Percentiles rank a stretch among this genome's conserved stretches.
phyloP scores from a whole-genome alignment of 2,329 filamentous ascomycete genomes.

The Tolypocladium ophioglossoides region DNA sequence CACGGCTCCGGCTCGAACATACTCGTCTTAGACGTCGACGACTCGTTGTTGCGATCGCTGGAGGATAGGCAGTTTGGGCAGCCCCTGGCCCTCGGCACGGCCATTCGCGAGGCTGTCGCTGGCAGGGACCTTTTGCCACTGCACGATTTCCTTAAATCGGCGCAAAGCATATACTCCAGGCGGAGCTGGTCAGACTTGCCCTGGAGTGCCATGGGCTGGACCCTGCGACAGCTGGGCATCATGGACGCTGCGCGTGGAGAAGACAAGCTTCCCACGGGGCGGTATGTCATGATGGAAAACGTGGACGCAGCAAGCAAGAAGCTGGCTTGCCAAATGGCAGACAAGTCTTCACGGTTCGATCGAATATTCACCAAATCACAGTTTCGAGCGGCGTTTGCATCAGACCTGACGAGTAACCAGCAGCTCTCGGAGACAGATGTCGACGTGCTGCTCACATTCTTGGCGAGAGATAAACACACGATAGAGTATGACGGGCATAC shows the following conservation, averaged over 20 bases:
- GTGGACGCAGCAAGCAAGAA: constrained; percentile 47
- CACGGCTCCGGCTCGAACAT: constrained; percentile 31
- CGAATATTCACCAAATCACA: constrained; percentile 56
- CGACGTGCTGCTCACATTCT: constrained; percentile 57
- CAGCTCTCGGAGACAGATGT: constrained; percentile 53
- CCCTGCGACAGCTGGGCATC: constrained; percentile 58
- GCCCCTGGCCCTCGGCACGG: constrained; percentile 70
- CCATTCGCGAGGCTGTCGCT: constrained; percentile 63
- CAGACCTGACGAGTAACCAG: constrained; percentile 35
- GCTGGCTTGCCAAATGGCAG: constrained; percentile 34
- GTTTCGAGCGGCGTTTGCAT: constrained; percentile 49
- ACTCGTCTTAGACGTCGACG: constrained; percentile 43
- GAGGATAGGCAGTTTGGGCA: constrained; percentile 70
- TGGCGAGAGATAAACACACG: constrained; percentile 54
- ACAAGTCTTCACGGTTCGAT: constrained; percentile 44
- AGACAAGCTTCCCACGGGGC: constrained; percentile 48
- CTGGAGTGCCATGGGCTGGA: constrained; percentile 66
- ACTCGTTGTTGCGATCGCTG: constrained; percentile 58
- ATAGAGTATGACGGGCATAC: constrained; percentile 54
- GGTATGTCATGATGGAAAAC: constrained; percentile 56
- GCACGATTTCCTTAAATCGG: constrained; percentile 52
- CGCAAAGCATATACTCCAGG: constrained; percentile 58
- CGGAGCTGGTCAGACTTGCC: constrained; percentile 58
- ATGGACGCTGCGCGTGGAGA: constrained; percentile 33
- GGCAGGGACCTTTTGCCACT: constrained; percentile 61